These are phyloP conservation scores for Geotrichum siamense DNA, from an alignment of 1,139 yeast species.

Conservation along the genomic window DNA sequence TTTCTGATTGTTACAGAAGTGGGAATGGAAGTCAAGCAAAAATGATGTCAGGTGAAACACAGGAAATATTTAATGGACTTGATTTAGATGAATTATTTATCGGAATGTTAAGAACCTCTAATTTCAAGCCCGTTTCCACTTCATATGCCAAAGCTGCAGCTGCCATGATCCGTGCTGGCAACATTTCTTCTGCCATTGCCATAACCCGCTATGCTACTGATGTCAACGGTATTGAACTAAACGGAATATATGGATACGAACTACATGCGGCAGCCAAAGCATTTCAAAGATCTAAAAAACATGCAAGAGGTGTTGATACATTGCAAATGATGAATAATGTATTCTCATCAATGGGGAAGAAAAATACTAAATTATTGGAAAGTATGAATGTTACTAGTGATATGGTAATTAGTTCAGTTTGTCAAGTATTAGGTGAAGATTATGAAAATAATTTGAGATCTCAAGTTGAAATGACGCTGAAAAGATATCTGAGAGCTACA, in stretches of 20 bases:
- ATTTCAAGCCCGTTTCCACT: constrained; percentile 22
- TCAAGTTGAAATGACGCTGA: neutral
- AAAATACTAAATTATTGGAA: neutral
- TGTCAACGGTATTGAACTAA: constrained; percentile 1
- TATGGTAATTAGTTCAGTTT: neutral
- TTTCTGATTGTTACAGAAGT: constrained; percentile 25
- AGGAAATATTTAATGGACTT: neutral
- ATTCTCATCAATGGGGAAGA: neutral
- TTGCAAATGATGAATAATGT: no score
- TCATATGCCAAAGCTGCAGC: constrained; percentile 26
- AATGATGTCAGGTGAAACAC: neutral
- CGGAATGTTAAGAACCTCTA: constrained; percentile 16
- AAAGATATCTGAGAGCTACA: no score
- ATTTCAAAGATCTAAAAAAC: neutral
- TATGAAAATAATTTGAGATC: neutral
- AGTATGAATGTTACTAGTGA: neutral
- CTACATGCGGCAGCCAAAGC: constrained; percentile 1
- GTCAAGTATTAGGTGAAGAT: neutral
- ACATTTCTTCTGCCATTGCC: constrained; percentile 22
- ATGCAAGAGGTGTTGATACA: neutral
- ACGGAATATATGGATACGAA: constrained; percentile 4
- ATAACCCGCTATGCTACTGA: constrained; percentile 14
- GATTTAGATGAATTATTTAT: constrained; percentile 7
- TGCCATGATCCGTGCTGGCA: constrained; percentile 24
- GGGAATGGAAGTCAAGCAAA: neutral